Evolutionary conservation across 164 flowering plant species (phyloP).

Genomic region (Piper betle): DNA sequence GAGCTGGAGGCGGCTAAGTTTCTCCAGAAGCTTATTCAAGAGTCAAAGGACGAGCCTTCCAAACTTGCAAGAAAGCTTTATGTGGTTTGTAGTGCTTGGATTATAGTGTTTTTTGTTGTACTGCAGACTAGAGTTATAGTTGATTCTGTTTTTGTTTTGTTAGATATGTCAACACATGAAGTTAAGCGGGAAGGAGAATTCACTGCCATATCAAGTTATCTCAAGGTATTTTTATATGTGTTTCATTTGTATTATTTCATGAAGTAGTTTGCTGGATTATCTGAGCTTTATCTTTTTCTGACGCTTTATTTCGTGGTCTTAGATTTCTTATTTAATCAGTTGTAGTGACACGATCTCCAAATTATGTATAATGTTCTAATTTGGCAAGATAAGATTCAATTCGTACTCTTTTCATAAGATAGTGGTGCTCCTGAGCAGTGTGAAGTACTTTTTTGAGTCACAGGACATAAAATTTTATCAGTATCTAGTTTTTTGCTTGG

Average conservation of each 20-base stretch:
- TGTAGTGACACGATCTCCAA: not conserved
- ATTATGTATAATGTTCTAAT: no score
- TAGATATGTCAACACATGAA: conserved; percentile 97
- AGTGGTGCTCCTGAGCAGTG: no score
- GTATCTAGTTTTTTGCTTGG: no score
- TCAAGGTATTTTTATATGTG: conserved; percentile 36
- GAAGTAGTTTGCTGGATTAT: no score
- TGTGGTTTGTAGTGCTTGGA: conserved; percentile 52
- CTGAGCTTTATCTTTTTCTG: not conserved
- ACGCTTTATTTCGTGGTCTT: not conserved
- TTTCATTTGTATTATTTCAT: no score
- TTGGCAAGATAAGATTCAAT: no score
- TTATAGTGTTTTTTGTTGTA: not conserved
- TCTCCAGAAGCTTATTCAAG: conserved; percentile 90
- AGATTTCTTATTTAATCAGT: not conserved
- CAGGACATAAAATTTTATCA: no score
- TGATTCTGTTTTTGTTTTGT: conserved; percentile 1
- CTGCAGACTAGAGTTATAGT: not conserved
- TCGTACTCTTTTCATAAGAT: no score
- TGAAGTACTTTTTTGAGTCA: no score
- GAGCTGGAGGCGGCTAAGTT: conserved; percentile 99
- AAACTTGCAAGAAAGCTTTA: conserved; percentile 83
- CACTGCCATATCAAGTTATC: conserved; percentile 98
- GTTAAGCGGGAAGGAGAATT: conserved; percentile 89
- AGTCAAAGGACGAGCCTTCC: conserved; percentile 87